A percentile compares a stretch with the other conserved stretches of the same genome.
Conservation (phyloP, 2,329 filamentous ascomycete genomes). For the Colletotrichum graminicola region DNA sequence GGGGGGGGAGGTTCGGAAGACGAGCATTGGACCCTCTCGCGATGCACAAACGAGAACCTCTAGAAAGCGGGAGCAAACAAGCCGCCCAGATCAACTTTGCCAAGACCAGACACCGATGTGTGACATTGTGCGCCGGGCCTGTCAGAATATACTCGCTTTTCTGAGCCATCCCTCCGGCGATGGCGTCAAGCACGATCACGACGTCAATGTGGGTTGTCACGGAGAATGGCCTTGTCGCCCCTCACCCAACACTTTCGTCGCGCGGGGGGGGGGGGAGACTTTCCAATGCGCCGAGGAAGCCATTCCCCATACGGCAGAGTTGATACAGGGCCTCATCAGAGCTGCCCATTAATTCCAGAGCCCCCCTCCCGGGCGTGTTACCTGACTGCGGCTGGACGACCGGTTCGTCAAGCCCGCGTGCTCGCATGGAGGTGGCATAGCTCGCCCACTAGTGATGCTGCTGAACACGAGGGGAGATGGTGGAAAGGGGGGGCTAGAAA, state of each 20-base stretch:
- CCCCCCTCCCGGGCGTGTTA: not conserved
- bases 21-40: too few relatives aligned
- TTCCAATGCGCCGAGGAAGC: conserved; percentile 9
- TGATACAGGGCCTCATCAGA: conserved; percentile 14
- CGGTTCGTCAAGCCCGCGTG: conserved; percentile 22
- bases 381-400: conserved; percentile 12
- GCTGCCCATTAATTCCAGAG: not conserved
- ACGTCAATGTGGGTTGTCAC: conserved; percentile 11
- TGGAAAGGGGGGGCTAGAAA: too few relatives aligned
- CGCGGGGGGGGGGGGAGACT: not conserved
- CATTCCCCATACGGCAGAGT: conserved; percentile 8
- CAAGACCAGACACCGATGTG: conserved; percentile 21
- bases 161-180: conserved; percentile 1
- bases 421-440: conserved; percentile 19
- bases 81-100: not conserved
- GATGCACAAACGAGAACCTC: not conserved
- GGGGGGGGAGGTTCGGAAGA: not conserved
- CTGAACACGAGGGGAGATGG: conserved; percentile 15
- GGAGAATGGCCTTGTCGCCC: not conserved
- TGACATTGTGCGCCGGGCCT: conserved; percentile 5
- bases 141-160: conserved; percentile 1
- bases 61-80: not conserved
- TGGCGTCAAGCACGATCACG: conserved; percentile 16
- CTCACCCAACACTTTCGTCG: not conserved
- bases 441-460: conserved; percentile 22